A percentile compares a stretch with the other conserved stretches of the same genome.
Conservation (phyloP, 345 rosid genomes). For the Hibiscus mutabilis region DNA sequence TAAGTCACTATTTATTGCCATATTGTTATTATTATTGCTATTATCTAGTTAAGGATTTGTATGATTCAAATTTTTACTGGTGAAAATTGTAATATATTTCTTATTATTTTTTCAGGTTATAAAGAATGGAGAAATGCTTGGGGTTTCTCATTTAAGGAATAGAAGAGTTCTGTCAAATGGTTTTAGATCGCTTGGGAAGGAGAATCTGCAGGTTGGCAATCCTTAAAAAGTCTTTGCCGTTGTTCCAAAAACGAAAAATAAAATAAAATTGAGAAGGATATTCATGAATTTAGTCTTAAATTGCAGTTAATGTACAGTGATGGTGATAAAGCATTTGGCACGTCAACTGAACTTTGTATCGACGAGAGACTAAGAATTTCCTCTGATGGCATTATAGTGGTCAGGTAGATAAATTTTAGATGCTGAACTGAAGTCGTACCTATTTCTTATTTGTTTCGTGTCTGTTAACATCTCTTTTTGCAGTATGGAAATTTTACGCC, state of each 20-base stretch:
- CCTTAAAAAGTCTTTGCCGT: constrained; percentile 13
- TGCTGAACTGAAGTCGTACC: not conserved
- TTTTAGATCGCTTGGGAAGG: constrained; percentile 84
- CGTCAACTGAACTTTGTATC: constrained; percentile 83
- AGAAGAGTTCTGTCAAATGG: constrained; percentile 95
- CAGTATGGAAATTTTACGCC: constrained; percentile 93
- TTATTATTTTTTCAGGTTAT: constrained; percentile 57
- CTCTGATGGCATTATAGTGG: constrained; percentile 86
- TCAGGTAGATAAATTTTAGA: constrained; percentile 46
- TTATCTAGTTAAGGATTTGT: not conserved
- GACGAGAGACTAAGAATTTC: constrained; percentile 91
- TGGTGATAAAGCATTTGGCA: constrained; percentile 97
- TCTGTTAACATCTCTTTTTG: constrained; percentile 21
- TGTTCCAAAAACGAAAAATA: not conserved
- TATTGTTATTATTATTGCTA: not conserved
- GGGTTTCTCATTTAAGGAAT: constrained; percentile 95
- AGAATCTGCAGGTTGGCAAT: constrained; percentile 73
- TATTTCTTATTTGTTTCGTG: constrained; percentile 1
- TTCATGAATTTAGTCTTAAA: constrained; percentile 17
- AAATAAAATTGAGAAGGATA: constrained; percentile 8
- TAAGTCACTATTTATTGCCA: constrained; percentile 29
- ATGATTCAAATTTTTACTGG: not conserved
- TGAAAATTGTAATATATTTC: not conserved
- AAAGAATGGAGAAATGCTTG: constrained; percentile 99
- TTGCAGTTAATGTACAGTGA: constrained; percentile 95